Base-by-base conservation (phyloP, 1,139 yeast genomes). In the Zhuliangozyma parablackwelliae region DNA sequence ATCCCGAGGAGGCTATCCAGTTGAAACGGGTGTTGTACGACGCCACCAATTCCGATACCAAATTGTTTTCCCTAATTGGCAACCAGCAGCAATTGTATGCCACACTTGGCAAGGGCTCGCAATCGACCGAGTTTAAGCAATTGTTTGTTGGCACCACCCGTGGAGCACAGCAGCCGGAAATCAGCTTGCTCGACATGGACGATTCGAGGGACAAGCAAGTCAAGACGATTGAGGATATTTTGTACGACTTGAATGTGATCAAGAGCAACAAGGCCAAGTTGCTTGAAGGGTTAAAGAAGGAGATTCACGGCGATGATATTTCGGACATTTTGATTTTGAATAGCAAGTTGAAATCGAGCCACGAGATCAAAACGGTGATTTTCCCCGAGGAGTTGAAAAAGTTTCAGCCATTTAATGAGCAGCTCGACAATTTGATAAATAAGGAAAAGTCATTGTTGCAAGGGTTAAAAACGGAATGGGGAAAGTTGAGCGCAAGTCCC, bases 281-380 rank as follows among this genome's bases (percentile, higher is more conserved):
- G 2, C 66, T 86, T 31, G 70, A 70, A 3, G 87, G 80, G 34
- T 69, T 90, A 53, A 89, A 88, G 54, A 72, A 67, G 7, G 76
- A 75, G 38, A 81, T 87, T 30, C 95, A 83, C 50, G 70, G 75
- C 16, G 98, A 92, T 58, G 97, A 92, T 54, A 88, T 90, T 36
- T 83, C 96, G 0, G 82, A 85, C 40, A 69, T 83, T 21, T 68
- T 92, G 28, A 75, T 92, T 5, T 63, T 84, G 47, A 84, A 86
- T 56, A 78, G 80, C 47, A 75, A 77, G 37, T 67, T 73, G 26
- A 72, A 72, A 41, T 53, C 74, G 3, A 79, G 78, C 16, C 67
- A 71, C 31, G 92, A 83, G 45, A 72, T 82, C 39, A 72, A 72
- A 47, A 63, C 68, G 24, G 62, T 67, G 28, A 70, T 87, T 16